Base-by-base conservation (phyloP, 805 yeast species). In the Lipomyces chichibuensis region DNA sequence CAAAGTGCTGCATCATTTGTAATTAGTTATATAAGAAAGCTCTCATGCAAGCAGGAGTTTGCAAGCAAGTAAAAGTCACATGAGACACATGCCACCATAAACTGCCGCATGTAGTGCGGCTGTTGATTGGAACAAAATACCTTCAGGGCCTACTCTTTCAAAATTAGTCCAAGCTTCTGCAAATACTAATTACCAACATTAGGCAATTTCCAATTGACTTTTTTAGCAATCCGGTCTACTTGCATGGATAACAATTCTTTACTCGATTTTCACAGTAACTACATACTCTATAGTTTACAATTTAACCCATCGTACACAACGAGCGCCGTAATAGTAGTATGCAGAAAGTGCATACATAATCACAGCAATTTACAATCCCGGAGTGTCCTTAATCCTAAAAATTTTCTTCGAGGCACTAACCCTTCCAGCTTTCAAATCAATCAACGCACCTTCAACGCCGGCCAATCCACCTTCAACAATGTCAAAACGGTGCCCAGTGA, bases 341-440 rank as follows among this genome's bases (percentile, higher is more conserved):
- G 43, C 43, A 14, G 17, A 37, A 9, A 37, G 17, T 4, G 17
- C 43, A 37, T 13, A 37, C 39, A 35, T 2, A 37, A 37, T 37
- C 17, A 13, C 14, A 37, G 43, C 43, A 43, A 43, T 11, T 56
- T 59, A 66, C 64, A 66, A 66, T 25, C 61, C 60, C 37, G 58
- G 58, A 17, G 61, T 62, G 27, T 64, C 66, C 49, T 63, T 59
- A 59, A 64, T 59, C n/a, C 57, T 33, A 59, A 64, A 64, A 11
- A 59, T 51, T 11, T 51, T 53, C 57, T 64, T 64, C n/a, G 56
- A 29, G 14, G 63, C 63, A 20, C 59, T 59, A 53, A 51, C 52
- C 57, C 60, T 53, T 43, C 46, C 39, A 32, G 27, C 55, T 25
- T 53, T 51, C 27, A 64, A 32, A 9, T 49, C 49, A 14, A 6